Percentiles rank a stretch among this genome's conserved stretches.
phyloP scores from a whole-genome alignment of 1,139 yeast genomes.

The Candida sp. region DNA sequence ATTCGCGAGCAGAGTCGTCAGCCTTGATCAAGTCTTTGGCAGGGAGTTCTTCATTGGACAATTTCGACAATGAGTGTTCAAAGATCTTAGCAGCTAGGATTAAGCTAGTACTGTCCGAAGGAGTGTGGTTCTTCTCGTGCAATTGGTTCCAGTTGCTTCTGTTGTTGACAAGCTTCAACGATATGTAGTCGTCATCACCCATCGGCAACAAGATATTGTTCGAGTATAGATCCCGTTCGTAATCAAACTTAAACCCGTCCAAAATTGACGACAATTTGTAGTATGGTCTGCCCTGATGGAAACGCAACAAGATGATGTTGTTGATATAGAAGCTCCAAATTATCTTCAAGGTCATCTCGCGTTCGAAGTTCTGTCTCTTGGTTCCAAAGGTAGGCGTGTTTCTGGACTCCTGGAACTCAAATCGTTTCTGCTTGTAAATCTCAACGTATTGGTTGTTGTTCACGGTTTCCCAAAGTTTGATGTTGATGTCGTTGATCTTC shows the following conservation, averaged over 20 bases:
- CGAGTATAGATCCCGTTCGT: conserved; percentile 17
- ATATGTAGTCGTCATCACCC: conserved; percentile 14
- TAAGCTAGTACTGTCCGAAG: conserved; percentile 13
- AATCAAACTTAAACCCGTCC: conserved; percentile 16
- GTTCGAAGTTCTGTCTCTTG: conserved; percentile 35
- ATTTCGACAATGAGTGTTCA: conserved; percentile 30
- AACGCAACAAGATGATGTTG: conserved; percentile 33
- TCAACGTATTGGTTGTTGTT: conserved; percentile 26
- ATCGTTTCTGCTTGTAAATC: conserved; percentile 16
- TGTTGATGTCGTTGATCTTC: conserved; percentile 16
- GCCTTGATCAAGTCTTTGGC: conserved; percentile 10
- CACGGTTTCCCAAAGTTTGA: conserved; percentile 26
- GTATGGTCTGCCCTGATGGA: conserved; percentile 46
- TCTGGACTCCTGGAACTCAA: conserved; percentile 12
- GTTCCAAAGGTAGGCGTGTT: conserved; percentile 20
- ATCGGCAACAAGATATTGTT: conserved; percentile 19
- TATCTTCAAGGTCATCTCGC: conserved; percentile 39
- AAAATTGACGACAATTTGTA: conserved; percentile 17
- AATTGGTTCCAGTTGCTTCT: conserved; percentile 15
- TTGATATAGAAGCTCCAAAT: conserved; percentile 48
- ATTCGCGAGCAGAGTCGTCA: conserved; percentile 8
- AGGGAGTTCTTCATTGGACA: conserved; percentile 23
- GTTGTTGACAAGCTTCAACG: conserved; percentile 10
- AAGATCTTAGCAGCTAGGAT: conserved; percentile 27
- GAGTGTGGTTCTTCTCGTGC: conserved; percentile 9